A percentile compares a stretch with the other conserved stretches of the same genome.
phyloP scores from a whole-genome alignment of 257 asterid species.

The Capsicum chinense region DNA sequence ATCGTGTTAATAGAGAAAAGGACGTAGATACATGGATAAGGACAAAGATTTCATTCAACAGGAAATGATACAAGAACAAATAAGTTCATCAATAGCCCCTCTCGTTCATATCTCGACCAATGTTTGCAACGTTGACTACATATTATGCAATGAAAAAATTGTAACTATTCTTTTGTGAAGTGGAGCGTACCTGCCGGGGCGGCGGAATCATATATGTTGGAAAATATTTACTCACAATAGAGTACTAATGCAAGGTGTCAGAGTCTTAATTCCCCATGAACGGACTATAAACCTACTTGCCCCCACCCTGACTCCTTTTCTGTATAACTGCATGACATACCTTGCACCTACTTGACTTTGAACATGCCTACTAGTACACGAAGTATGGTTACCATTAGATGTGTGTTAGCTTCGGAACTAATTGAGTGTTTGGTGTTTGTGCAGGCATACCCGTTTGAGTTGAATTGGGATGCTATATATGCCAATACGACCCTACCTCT shows the following conservation, averaged over 20 bases:
- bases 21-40: not conserved
- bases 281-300: not conserved
- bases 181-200: not conserved
- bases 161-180: not conserved
- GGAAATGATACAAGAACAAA: not conserved
- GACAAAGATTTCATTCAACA: constrained; percentile 6
- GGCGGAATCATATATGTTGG: not conserved
- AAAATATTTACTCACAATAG: not conserved
- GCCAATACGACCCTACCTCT: constrained; percentile 68
- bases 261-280: not conserved
- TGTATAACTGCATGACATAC: not conserved
- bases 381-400: not conserved
- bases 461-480: constrained; percentile 66
- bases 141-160: not conserved
- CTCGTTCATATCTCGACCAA: not conserved
- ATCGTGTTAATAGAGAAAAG: not conserved
- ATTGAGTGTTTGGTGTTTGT: constrained; percentile 21
- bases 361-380: not conserved
- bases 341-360: not conserved
- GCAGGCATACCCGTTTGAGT: constrained; percentile 80
- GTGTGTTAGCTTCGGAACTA: not conserved
- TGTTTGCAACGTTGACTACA: not conserved
- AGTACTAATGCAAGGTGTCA: not conserved
- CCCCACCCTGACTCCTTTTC: not conserved
- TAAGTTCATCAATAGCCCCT: not conserved